Base-by-base conservation (phyloP, 805 yeast genomes). In the Kazachstania taianensis region DNA sequence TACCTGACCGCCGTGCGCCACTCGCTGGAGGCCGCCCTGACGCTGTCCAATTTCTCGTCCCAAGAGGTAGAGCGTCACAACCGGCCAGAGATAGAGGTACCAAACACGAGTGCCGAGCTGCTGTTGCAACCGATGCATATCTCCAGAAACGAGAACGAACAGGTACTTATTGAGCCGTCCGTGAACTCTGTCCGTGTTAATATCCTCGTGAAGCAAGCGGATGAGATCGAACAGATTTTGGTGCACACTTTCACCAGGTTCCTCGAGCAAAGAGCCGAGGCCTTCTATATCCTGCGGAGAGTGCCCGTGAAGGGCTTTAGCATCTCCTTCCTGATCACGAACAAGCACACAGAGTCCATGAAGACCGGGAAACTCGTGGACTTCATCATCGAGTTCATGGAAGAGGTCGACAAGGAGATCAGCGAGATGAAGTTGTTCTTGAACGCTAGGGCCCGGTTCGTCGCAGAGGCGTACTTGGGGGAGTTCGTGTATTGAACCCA, bases 321-420 rank as follows among this genome's bases (percentile, higher is more conserved):
- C 55, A 86, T 92, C 44, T 84, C 96, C 16, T 92, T 92, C 57
- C 68, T 92, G 54, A 75, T 92, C 49, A 89, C 97, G 30, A 92
- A 89, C 62, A 78, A 78, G 63, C 98, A 92, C 62, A 86, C 96
- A 8, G 96, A 89, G 60, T 80, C 81, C 46, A 85, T 92, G 95
- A 73, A 87, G 64, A 89, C 92, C 65, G 87, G 81, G 51, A 92
- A 92, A 63, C 72, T 92, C 50, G 94, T 92, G 30, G 98, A 92
- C 61, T 92, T 92, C 60, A 87, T 92, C 48, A 85, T 92, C 48
- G 97, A 92, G 65, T 92, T 92, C 60, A 87, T 92, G 97, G 97
- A 92, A 61, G 98, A 87, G 54, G 98, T 92, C 14, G 98, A 92
- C 61, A 89, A 86, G 66, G 98, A 92, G 62, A 92, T 92, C 54